phyloP scores from a whole-genome alignment of 805 yeast species.

The Dipodascopsis uninucleata region DNA sequence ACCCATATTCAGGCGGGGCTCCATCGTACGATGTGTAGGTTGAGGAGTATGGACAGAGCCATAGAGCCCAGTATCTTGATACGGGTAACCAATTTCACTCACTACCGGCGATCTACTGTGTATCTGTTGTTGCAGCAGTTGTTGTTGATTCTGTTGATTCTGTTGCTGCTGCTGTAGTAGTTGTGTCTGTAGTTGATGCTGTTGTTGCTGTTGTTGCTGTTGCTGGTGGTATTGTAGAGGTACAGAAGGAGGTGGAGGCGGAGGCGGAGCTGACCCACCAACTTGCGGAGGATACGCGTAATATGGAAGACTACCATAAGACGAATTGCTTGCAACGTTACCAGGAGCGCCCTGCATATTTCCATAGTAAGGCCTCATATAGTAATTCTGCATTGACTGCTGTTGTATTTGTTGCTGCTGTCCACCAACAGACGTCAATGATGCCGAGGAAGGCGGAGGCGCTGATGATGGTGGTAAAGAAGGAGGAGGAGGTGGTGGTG shows the following conservation, averaged over 20 bases:
- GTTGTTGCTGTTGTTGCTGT: slow-evolving; percentile 11
- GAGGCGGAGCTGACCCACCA: slow-evolving; percentile 3
- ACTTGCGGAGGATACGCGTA: too few relatives aligned
- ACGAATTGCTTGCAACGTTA: too few relatives aligned
- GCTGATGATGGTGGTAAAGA: slow-evolving; percentile 3
- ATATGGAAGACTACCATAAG: too few relatives aligned
- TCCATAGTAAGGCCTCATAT: too few relatives aligned
- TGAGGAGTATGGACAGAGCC: too few relatives aligned
- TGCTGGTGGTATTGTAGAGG: slow-evolving; percentile 1
- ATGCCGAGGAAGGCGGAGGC: slow-evolving; percentile 8
- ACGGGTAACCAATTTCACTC: too few relatives aligned
- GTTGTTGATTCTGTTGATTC: slow-evolving; percentile 4
- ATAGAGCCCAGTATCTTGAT: too few relatives aligned
- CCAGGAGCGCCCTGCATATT: too few relatives aligned
- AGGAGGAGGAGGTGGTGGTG: slow-evolving; percentile 13
- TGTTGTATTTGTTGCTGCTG: slow-evolving; percentile 9
- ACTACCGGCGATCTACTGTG: too few relatives aligned
- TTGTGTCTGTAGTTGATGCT: slow-evolving; percentile 5
- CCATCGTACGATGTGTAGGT: too few relatives aligned
- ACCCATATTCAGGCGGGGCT: too few relatives aligned
- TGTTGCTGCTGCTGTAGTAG: slow-evolving; percentile 11
- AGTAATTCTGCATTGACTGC: slow-evolving; percentile 7
- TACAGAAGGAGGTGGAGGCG: slow-evolving; percentile 12
- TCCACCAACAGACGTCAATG: too few relatives aligned
- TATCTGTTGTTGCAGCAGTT: slow-evolving; percentile 3